Conservation (phyloP, 495 filamentous ascomycete genomes). For the Lophium mytilinum region DNA sequence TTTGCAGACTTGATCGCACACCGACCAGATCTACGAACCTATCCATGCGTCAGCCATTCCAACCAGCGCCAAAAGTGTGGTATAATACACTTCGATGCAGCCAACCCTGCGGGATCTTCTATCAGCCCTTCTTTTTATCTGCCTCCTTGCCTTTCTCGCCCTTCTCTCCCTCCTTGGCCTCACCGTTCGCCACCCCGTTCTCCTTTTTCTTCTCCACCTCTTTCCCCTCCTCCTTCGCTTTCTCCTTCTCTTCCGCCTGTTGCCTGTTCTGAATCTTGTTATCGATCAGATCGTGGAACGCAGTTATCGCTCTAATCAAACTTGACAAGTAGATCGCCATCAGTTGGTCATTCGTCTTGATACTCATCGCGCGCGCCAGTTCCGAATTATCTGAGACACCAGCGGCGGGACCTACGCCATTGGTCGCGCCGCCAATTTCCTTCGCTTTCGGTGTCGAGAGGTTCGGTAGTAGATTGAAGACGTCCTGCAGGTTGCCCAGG, state of each 20-base stretch:
- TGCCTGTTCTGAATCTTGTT: conserved; percentile 99
- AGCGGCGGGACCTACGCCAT: conserved; percentile 33
- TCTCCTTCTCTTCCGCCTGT: conserved; percentile 90
- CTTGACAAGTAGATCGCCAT: conserved; percentile 96
- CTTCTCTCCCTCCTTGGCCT: conserved; percentile 52
- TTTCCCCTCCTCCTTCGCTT: conserved; percentile 57
- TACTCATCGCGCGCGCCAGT: conserved; percentile 86
- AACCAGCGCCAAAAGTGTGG: neutral
- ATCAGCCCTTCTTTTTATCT: conserved; percentile 37
- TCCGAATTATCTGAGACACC: conserved; percentile 64
- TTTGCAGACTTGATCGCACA: neutral
- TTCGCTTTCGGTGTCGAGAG: conserved; percentile 70
- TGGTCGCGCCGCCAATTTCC: conserved; percentile 26
- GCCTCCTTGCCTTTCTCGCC: conserved; percentile 53
- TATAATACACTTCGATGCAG: conserved; percentile 1
- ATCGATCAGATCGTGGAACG: conserved; percentile 98
- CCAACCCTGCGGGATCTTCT: neutral
- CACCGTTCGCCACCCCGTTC: conserved; percentile 46
- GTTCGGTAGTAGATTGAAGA: conserved; percentile 97
- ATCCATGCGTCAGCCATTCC: neutral
- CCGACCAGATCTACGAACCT: neutral
- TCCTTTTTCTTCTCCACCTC: conserved; percentile 50
- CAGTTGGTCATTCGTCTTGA: conserved; percentile 98
- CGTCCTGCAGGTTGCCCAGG: conserved; percentile 93
- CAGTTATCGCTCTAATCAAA: conserved; percentile 94